A percentile compares a stretch with the other conserved stretches of the same genome.
Conservation (phyloP, 192 early-diverging fungal species). For the Linderina pennispora region DNA sequence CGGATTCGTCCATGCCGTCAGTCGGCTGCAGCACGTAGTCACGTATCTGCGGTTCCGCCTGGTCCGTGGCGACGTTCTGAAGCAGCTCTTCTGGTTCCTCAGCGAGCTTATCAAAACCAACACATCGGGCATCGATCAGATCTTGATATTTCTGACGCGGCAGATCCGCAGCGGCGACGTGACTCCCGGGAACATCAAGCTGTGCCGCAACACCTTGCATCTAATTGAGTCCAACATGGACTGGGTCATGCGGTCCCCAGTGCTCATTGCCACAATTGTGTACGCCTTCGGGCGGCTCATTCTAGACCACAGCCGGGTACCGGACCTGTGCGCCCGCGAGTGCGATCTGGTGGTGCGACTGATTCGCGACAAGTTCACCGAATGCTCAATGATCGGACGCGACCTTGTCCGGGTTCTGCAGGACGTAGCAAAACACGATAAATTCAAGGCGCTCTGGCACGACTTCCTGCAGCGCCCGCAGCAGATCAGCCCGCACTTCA, state of each 20-base stretch:
- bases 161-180: constrained; percentile 62
- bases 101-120: constrained; percentile 48
- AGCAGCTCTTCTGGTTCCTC: constrained; percentile 59
- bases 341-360: constrained; percentile 45
- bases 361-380: constrained; percentile 52
- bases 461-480: constrained; percentile 51
- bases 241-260: constrained; percentile 12
- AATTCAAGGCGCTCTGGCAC: constrained; percentile 52
- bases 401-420: constrained; percentile 64
- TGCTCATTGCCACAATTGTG: constrained; percentile 33
- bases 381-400: constrained; percentile 56
- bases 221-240: constrained; percentile 45
- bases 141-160: constrained; percentile 49
- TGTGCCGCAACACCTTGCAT: constrained; percentile 44
- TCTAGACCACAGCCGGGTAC: constrained; percentile 47
- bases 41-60: constrained; percentile 25
- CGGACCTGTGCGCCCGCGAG: constrained; percentile 48
- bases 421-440: constrained; percentile 50
- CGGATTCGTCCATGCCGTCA: constrained; percentile 42
- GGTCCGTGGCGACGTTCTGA: constrained; percentile 29
- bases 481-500: constrained; percentile 50
- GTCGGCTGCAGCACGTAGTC: constrained; percentile 29
- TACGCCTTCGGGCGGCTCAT: constrained; percentile 50
- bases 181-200: constrained; percentile 35
- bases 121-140: constrained; percentile 45